Base-by-base conservation (phyloP, 2,329 filamentous ascomycete genomes). In the Aspergillus tanneri region DNA sequence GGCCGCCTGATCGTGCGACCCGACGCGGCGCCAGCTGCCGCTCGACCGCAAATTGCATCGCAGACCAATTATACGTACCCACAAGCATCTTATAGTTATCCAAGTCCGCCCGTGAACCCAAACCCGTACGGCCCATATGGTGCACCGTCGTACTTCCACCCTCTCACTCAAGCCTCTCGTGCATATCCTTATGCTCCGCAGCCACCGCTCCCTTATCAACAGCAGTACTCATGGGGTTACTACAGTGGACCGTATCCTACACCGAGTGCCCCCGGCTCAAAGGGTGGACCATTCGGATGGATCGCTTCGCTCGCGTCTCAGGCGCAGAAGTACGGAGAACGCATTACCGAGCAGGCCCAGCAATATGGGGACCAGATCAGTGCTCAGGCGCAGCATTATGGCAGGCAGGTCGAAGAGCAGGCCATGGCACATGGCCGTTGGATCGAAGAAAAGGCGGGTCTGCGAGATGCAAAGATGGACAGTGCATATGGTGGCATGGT, bases 301-400 rank as follows among this genome's bases (percentile, higher is more conserved):
- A 61, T 70, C 9, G 58, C 66, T 1, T 61, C 64, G 6, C 46
- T 73, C 10, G 64, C 65, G 35, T 60, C 64, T 3, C 65, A 69
- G 37, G 69, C 69, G 8, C 66, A 72, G 46, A 67, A 69, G 42
- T 72, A 72, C 34, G 68, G 68, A 3, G 67, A 71, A 37, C 66
- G 67, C 8, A 62, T 71, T 19, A 56, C 58, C 11, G 62, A 68
- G 41, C 67, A 69, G 46, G 68, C 67, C 1, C 50, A 58, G 35
- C 59, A 58, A 23, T 66, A 69, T 46, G 66, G 67, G 9, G 63
- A 66, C 38, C 63, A 61, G 47, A 58, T 69, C 12, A 65, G 61
- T 40, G 59, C 61, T 5, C 64, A 68, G 18, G 67, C 68, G 5
- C 60, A 67, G 42, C 54, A 67, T 41, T 71, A 69, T 50, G 63